Conservation (phyloP, 148 eudicot genomes). For the Rhododendron vialii region DNA sequence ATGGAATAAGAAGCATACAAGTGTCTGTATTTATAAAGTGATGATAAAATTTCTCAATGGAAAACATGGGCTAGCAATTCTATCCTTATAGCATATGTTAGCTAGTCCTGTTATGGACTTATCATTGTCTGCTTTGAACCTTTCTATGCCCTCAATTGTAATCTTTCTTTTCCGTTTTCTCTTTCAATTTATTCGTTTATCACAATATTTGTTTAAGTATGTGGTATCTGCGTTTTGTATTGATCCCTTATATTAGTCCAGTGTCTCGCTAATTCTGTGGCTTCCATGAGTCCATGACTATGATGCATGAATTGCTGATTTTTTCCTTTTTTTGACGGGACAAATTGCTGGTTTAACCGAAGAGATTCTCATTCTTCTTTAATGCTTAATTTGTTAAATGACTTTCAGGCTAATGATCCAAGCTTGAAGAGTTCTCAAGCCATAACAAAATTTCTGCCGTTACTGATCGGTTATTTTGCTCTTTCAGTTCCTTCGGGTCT, state of each 20-base stretch:
- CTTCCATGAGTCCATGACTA: background rate
- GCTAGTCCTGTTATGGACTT: background rate
- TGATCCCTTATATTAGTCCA: background rate
- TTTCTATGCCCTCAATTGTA: background rate
- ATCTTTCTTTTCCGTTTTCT: background rate
- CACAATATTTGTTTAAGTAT: background rate
- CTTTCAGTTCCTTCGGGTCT: conserved; percentile 97
- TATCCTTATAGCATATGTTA: background rate
- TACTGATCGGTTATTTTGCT: conserved; percentile 92
- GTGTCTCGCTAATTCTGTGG: background rate
- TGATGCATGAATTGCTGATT: background rate
- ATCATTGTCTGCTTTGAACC: background rate
- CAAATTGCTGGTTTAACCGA: background rate
- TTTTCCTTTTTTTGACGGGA: background rate
- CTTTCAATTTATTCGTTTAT: background rate
- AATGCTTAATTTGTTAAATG: background rate
- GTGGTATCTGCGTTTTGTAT: background rate
- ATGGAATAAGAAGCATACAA: background rate
- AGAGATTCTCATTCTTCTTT: background rate
- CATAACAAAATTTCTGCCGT: conserved; percentile 69
- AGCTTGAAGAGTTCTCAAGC: conserved; percentile 76
- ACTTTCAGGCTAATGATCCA: conserved; percentile 65
- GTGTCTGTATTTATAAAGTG: background rate
- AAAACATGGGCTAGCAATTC: background rate
- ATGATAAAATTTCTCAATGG: background rate